Conservation (phyloP, 202 grass and related monocot genomes). For the Eragrostis tef region DNA sequence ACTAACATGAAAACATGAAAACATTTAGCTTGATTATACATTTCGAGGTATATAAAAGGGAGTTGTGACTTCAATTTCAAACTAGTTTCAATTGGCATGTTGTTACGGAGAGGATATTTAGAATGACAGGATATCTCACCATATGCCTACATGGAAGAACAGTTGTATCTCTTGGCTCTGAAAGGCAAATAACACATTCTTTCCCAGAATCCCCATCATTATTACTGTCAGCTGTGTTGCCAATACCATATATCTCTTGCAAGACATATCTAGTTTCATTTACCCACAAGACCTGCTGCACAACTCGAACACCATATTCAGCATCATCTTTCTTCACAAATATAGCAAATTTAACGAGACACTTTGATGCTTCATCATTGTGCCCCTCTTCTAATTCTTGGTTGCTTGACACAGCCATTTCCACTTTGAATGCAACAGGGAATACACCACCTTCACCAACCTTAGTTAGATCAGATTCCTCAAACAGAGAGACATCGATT, state of each 20-base stretch:
- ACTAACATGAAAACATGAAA: neutral
- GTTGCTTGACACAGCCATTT: constrained; percentile 55
- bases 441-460: constrained; percentile 55
- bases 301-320: constrained; percentile 47
- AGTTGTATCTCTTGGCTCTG: constrained; percentile 88
- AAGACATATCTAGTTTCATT: constrained; percentile 65
- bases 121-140: constrained; percentile 55
- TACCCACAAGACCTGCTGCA: constrained; percentile 66
- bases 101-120: constrained; percentile 8
- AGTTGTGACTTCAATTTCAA: neutral
- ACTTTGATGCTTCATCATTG: constrained; percentile 42
- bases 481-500: constrained; percentile 60
- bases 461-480: constrained; percentile 56
- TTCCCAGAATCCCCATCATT: constrained; percentile 57
- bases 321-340: constrained; percentile 57
- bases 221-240: constrained; percentile 48
- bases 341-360: constrained; percentile 60
- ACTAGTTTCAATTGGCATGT: neutral
- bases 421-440: constrained; percentile 68
- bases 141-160: constrained; percentile 97
- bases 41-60: neutral
- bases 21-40: neutral
- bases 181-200: constrained; percentile 96
- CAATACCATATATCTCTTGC: constrained; percentile 72
- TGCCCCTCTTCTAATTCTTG: constrained; percentile 46